Evolutionary conservation across 2,329 filamentous ascomycete species (phyloP).

Genomic region (Hysterium pulicare): DNA sequence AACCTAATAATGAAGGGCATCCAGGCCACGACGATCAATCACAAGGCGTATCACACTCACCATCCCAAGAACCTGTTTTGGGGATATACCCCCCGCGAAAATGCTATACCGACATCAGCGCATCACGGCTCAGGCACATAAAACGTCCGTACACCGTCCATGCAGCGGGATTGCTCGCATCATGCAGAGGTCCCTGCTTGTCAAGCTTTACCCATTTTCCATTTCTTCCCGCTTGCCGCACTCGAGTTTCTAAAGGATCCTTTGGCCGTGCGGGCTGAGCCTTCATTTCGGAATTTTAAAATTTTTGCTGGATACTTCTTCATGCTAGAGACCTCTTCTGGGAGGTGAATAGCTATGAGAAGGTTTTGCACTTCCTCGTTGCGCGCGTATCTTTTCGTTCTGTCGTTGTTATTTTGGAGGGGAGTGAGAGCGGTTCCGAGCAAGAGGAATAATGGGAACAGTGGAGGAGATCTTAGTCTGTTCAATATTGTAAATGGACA

Average conservation of each 20-base stretch:
- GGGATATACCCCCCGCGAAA: not conserved
- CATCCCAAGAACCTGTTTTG: constrained; percentile 3
- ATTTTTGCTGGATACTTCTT: too few relatives aligned
- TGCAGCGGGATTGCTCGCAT: not conserved
- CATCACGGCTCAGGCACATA: not conserved
- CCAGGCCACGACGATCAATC: constrained; percentile 3
- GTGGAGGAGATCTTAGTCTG: constrained; percentile 19
- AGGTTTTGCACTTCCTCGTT: not conserved
- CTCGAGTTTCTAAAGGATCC: too few relatives aligned
- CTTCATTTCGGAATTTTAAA: too few relatives aligned
- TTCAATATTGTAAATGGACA: constrained; percentile 64
- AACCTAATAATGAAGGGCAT: not conserved
- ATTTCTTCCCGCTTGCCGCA: too few relatives aligned
- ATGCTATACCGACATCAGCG: not conserved
- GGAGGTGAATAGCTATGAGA: too few relatives aligned
- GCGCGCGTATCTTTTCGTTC: not conserved
- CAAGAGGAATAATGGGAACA: constrained; percentile 13
- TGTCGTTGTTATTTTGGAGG: not conserved
- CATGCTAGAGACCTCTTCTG: too few relatives aligned
- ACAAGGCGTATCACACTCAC: not conserved
- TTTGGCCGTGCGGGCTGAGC: too few relatives aligned
- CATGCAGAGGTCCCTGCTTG: not conserved
- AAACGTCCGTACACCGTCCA: not conserved
- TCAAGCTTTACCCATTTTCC: not conserved
- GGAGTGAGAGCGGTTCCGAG: constrained; percentile 3